A percentile compares a stretch with the other conserved stretches of the same genome.
These are phyloP conservation scores for Amauroascus niger DNA, from an alignment of 2,329 filamentous ascomycete species.

Conservation along the genomic window DNA sequence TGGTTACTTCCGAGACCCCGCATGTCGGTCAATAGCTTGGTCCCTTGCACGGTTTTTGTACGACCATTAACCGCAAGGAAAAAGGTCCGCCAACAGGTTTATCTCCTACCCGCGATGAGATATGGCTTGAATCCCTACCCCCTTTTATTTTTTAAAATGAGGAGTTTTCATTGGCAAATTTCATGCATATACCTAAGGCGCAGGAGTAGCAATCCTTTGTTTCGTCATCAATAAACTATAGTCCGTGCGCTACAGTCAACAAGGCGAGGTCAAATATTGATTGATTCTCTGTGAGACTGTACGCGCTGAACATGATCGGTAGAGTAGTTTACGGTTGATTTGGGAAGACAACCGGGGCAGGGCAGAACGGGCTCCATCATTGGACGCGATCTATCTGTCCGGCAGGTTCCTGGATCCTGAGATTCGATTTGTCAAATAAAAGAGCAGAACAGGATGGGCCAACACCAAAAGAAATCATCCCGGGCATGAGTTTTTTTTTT, in stretches of 20 bases:
- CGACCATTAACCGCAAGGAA: background rate
- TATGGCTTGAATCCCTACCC: no score
- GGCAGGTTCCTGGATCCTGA: background rate
- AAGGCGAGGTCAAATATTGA: background rate
- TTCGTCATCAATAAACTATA: background rate
- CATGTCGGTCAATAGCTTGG: background rate
- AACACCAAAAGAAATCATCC: no score
- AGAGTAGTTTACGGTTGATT: background rate
- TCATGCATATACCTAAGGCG: background rate
- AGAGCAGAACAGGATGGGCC: background rate
- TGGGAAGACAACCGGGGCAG: background rate
- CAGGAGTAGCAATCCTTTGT: background rate
- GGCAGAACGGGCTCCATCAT: background rate
- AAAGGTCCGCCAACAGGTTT: no score
- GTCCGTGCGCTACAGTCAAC: background rate
- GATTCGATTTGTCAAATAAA: background rate
- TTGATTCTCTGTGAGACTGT: background rate
- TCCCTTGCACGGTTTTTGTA: slow-evolving; percentile 1
- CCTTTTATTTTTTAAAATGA: background rate
- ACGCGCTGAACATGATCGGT: background rate
- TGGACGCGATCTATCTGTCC: background rate
- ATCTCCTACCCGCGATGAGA: no score
- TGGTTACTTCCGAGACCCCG: background rate
- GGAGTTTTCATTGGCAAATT: background rate
- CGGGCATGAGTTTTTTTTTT: no score